Conservation (phyloP, 208 protist genomes). For the Wallacemonas sp. region DNA sequence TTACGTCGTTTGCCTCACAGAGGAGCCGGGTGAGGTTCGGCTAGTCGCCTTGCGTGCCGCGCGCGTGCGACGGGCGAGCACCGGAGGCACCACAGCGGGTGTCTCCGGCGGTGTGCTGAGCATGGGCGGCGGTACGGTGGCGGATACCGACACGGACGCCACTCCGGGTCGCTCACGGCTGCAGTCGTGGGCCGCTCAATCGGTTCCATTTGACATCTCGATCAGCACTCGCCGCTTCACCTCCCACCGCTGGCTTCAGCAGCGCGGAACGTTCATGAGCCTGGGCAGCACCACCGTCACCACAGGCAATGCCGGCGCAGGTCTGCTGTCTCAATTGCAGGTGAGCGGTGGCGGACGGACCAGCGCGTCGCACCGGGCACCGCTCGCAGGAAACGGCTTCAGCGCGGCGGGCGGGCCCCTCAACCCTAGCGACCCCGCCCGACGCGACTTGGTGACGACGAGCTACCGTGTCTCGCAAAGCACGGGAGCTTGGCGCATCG, state of each 20-base stretch:
- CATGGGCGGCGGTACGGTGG: not conserved
- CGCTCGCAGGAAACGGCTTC: not conserved
- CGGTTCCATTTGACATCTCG: constrained; percentile 4
- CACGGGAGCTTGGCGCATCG: constrained; percentile 74
- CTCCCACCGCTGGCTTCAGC: constrained; percentile 5
- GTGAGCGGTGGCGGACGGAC: not conserved
- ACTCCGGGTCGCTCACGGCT: not conserved
- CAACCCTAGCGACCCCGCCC: not conserved
- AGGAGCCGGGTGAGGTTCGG: constrained; percentile 56
- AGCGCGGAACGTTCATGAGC: constrained; percentile 8
- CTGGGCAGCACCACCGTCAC: constrained; percentile 1
- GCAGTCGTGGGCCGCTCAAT: constrained; percentile 1
- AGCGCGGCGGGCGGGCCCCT: too few species aligned
- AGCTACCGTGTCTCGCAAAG: constrained; percentile 67
- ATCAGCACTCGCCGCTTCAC: constrained; percentile 12
- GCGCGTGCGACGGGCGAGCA: constrained; percentile 12
- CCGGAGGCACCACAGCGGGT: not conserved
- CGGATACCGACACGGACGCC: not conserved
- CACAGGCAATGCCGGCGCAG: not conserved
- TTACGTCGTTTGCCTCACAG: constrained; percentile 64
- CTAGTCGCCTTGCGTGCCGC: constrained; percentile 45
- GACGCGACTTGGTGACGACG: constrained; percentile 18
- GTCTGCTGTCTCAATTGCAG: not conserved
- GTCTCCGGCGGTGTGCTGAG: not conserved
- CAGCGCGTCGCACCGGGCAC: not conserved